phyloP scores from a whole-genome alignment of 2,329 filamentous ascomycete species.

The Colletotrichum truncatum region DNA sequence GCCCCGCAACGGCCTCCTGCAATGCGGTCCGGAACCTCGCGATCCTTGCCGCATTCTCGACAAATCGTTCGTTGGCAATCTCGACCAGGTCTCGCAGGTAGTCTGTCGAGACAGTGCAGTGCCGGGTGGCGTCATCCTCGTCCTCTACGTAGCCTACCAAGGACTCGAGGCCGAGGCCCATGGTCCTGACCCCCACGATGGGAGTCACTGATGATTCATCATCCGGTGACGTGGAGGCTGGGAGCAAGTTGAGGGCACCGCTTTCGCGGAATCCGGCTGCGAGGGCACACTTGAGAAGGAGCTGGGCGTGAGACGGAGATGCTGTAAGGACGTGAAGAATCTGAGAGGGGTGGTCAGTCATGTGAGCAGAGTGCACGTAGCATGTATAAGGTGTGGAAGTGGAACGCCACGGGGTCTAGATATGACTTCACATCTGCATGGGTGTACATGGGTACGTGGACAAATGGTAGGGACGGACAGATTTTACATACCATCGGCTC shows the following conservation, averaged over 20 bases:
- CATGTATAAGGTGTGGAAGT: not conserved
- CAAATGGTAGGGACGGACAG: constrained; percentile 12
- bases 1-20: constrained; percentile 40
- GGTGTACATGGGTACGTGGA: not conserved
- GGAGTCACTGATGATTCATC: constrained; percentile 57
- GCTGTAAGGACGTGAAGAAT: constrained; percentile 89
- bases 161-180: constrained; percentile 83
- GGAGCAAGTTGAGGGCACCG: constrained; percentile 76
- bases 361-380: not conserved
- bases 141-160: constrained; percentile 69
- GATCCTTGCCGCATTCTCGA: constrained; percentile 74
- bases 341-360: constrained; percentile 52
- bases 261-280: constrained; percentile 90
- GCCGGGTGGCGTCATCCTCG: constrained; percentile 46
- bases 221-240: constrained; percentile 35
- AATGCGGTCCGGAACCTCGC: constrained; percentile 68
- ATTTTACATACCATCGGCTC: constrained; percentile 83
- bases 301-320: constrained; percentile 78
- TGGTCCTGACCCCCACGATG: constrained; percentile 86
- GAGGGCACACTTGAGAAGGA: constrained; percentile 78
- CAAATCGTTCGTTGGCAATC: constrained; percentile 80
- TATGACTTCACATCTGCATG: not conserved
- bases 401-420: not conserved
- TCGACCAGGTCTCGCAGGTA: constrained; percentile 75
- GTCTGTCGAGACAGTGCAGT: constrained; percentile 66